Conservation (phyloP, 2,329 filamentous ascomycete genomes). For the Whalleya microplaca region DNA sequence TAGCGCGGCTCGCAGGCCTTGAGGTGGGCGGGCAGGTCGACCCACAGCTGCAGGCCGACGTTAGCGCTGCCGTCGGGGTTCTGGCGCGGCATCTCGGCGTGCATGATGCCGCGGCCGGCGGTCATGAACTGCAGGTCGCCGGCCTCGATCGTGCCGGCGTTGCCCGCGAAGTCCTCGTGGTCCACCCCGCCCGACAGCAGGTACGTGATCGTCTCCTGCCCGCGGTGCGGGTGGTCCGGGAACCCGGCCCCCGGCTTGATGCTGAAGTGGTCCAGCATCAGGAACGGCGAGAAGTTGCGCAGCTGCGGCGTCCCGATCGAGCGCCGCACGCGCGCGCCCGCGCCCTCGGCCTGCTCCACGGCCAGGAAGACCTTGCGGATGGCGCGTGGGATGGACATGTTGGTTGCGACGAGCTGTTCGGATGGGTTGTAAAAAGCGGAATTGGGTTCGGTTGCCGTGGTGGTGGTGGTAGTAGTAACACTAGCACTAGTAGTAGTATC, state of each 20-base stretch:
- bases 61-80: slow-evolving; percentile 77
- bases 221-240: slow-evolving; percentile 82
- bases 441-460: slow-evolving; percentile 18
- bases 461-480: slow-evolving; percentile 17
- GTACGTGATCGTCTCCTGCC: slow-evolving; percentile 71
- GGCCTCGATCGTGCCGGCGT: slow-evolving; percentile 75
- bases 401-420: slow-evolving; percentile 41
- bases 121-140: slow-evolving; percentile 99
- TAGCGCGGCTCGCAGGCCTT: slow-evolving; percentile 93
- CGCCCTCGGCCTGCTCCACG: slow-evolving; percentile 84
- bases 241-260: slow-evolving; percentile 83
- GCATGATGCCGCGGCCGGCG: slow-evolving; percentile 86
- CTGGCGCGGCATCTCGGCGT: slow-evolving; percentile 90
- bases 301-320: slow-evolving; percentile 84
- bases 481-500: too few species aligned
- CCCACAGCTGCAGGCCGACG: slow-evolving; percentile 92
- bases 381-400: slow-evolving; percentile 71
- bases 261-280: slow-evolving; percentile 95
- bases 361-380: slow-evolving; percentile 86
- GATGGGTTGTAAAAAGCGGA: slow-evolving; percentile 34
- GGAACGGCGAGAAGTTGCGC: slow-evolving; percentile 86
- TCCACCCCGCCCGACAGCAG: slow-evolving; percentile 70
- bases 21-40: slow-evolving; percentile 80
- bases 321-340: slow-evolving; percentile 82
- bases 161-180: slow-evolving; percentile 42